phyloP scores from a whole-genome alignment of 768 basidiomycete genomes.

The Termitomyces sp. region DNA sequence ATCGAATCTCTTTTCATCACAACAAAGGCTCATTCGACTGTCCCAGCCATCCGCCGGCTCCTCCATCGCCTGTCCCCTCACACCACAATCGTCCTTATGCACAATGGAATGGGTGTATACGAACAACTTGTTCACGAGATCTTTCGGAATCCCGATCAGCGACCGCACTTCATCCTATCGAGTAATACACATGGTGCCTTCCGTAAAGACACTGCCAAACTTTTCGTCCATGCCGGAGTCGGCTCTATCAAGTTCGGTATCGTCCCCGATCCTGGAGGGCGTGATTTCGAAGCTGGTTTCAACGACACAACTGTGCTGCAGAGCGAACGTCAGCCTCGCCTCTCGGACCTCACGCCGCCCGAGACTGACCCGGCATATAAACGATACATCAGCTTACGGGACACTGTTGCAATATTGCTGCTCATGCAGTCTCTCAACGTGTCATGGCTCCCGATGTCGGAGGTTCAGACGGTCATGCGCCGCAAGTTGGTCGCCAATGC shows the following conservation, averaged over 20 bases:
- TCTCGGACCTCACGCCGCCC: conserved; percentile 45
- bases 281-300: conserved; percentile 57
- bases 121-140: conserved; percentile 62
- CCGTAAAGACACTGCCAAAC: conserved; percentile 35
- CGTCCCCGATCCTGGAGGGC: conserved; percentile 57
- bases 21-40: conserved; percentile 68
- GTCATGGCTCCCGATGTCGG: conserved; percentile 58
- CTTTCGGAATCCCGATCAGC: conserved; percentile 65
- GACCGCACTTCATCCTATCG: conserved; percentile 84
- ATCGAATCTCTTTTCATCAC: conserved; percentile 83
- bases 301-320: conserved; percentile 25
- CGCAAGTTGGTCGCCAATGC: conserved; percentile 80
- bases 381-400: conserved; percentile 56
- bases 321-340: conserved; percentile 35
- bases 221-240: conserved; percentile 64
- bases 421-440: conserved; percentile 50
- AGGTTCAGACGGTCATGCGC: conserved; percentile 65
- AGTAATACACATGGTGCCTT: conserved; percentile 80
- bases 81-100: conserved; percentile 87
- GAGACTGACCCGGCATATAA: conserved; percentile 29
- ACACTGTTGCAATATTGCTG: conserved; percentile 62
- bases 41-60: conserved; percentile 51
- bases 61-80: conserved; percentile 53
- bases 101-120: conserved; percentile 93
- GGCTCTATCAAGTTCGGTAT: conserved; percentile 78